Evolutionary conservation across 352 stramenopile genomes (phyloP).

Genomic region (Phytophthora podocarpi): DNA sequence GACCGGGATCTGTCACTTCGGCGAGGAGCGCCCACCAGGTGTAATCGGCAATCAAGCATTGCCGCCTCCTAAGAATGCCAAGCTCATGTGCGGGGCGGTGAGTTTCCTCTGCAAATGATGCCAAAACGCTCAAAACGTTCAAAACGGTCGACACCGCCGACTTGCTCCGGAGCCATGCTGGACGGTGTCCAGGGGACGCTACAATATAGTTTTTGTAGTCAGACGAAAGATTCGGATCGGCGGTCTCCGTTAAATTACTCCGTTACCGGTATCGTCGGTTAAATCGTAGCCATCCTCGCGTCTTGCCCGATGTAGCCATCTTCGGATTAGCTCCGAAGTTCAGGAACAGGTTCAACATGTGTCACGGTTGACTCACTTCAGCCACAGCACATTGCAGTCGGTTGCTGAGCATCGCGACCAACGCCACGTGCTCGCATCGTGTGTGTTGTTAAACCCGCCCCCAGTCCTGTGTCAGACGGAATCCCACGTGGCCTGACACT

Average conservation of each 20-base stretch:
- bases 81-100: background rate
- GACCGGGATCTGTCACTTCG: slow-evolving; percentile 30
- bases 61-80: background rate
- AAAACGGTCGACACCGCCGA: background rate
- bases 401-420: background rate
- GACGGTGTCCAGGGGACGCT: too few species aligned
- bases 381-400: background rate
- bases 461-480: slow-evolving; percentile 1
- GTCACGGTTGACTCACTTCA: slow-evolving; percentile 12
- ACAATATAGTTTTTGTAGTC: too few species aligned
- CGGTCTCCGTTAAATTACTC: background rate
- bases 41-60: background rate
- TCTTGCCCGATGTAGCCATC: slow-evolving; percentile 28
- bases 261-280: too few species aligned
- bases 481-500: too few species aligned
- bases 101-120: background rate
- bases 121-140: too few species aligned
- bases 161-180: background rate
- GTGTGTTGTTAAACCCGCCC: slow-evolving; percentile 7
- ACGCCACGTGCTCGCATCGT: background rate
- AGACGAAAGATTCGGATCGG: slow-evolving; percentile 12
- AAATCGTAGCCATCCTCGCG: too few species aligned
- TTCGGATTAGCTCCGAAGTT: slow-evolving; percentile 25
- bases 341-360: slow-evolving; percentile 34
- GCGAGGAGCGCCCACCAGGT: background rate